phyloP scores from a whole-genome alignment of 257 asterid species.

The Solanum arcanum region DNA sequence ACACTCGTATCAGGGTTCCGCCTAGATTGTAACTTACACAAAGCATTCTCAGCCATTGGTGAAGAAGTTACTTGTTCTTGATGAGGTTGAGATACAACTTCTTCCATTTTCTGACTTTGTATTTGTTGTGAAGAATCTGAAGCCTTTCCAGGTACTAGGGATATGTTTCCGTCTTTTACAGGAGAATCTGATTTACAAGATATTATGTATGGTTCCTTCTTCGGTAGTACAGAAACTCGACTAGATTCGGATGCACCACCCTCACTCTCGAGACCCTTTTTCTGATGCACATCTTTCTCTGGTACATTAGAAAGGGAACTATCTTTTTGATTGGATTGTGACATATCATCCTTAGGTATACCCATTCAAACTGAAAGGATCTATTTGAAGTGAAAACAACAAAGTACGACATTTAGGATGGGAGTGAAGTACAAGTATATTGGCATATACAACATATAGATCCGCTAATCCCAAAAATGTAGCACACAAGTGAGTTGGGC shows the following conservation, averaged over 20 bases:
- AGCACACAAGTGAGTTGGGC: neutral
- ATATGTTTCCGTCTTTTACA: constrained; percentile 4
- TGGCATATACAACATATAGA: neutral
- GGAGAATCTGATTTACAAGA: constrained; percentile 7
- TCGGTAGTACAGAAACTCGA: constrained; percentile 24
- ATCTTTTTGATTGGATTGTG: constrained; percentile 12
- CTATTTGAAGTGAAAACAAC: constrained; percentile 5
- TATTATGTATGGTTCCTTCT: constrained; percentile 17
- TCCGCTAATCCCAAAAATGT: neutral
- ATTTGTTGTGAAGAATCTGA: constrained; percentile 11
- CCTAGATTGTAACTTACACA: constrained; percentile 32
- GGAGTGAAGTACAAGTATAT: neutral
- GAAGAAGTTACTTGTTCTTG: constrained; percentile 19
- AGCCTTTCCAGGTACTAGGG: constrained; percentile 9
- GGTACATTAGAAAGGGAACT: constrained; percentile 1
- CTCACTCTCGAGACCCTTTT: constrained; percentile 14
- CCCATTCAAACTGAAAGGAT: constrained; percentile 12
- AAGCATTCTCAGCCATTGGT: constrained; percentile 13
- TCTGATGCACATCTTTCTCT: constrained; percentile 17
- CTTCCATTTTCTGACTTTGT: constrained; percentile 12
- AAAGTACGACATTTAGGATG: neutral
- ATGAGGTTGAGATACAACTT: constrained; percentile 15
- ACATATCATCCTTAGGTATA: constrained; percentile 3
- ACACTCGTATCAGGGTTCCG: constrained; percentile 23
- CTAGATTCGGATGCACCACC: constrained; percentile 18